Conservation (phyloP, 1,139 yeast genomes). For the Candida neerlandica region DNA sequence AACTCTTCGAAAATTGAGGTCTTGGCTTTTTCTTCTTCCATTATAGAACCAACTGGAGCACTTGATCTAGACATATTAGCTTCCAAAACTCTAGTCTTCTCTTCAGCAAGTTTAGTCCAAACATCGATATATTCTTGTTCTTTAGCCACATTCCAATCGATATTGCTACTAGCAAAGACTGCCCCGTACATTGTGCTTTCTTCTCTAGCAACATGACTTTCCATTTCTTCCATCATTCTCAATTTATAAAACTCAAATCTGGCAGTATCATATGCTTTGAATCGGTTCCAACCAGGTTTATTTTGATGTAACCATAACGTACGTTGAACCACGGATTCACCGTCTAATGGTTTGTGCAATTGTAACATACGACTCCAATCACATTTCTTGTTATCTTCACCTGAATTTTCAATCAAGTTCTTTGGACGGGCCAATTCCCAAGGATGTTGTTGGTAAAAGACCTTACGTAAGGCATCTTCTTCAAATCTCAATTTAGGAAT, state of each 20-base stretch:
- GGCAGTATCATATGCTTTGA: conserved; percentile 81
- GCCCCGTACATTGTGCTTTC: conserved; percentile 88
- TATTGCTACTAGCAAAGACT: conserved; percentile 53
- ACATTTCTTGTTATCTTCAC: conserved; percentile 50
- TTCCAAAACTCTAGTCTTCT: conserved; percentile 51
- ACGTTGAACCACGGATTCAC: conserved; percentile 93
- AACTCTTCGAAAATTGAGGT: conserved; percentile 30
- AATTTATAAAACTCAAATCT: conserved; percentile 84
- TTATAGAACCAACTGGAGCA: conserved; percentile 29
- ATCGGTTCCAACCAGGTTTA: conserved; percentile 21
- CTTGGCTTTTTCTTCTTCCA: conserved; percentile 20
- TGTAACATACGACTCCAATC: conserved; percentile 86
- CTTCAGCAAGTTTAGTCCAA: conserved; percentile 75
- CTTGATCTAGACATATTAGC: conserved; percentile 41
- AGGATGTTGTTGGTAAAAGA: conserved; percentile 92
- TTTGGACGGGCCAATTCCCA: conserved; percentile 98
- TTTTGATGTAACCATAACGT: conserved; percentile 66
- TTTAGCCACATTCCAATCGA: conserved; percentile 67
- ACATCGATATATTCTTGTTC: conserved; percentile 72
- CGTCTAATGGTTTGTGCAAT: conserved; percentile 73
- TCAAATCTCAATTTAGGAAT: conserved; percentile 68
- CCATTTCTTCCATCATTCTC: conserved; percentile 82
- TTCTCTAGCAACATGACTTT: conserved; percentile 73
- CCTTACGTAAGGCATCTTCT: conserved; percentile 80
- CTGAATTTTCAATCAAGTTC: conserved; percentile 73